Conservation (phyloP, 164 flowering plant genomes). For the Magnolia officinalis region DNA sequence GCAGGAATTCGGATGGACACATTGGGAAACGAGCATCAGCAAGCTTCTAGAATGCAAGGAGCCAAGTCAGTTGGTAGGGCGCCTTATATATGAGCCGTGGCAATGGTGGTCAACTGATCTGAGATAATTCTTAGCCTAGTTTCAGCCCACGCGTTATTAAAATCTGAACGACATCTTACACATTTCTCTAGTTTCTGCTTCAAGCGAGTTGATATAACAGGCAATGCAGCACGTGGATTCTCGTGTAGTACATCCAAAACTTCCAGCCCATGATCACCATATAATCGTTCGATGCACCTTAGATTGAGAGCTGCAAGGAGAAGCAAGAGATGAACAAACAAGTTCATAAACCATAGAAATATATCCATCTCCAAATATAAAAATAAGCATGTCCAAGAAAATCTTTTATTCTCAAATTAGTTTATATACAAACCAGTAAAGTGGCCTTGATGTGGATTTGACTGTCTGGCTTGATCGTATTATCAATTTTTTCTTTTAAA, state of each 20-base stretch:
- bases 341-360: too few species aligned
- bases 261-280: slow-evolving; percentile 97
- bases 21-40: too few species aligned
- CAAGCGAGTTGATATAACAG: slow-evolving; percentile 76
- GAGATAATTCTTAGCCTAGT: slow-evolving; percentile 80
- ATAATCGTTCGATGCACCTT: slow-evolving; percentile 89
- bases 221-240: slow-evolving; percentile 77
- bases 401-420: too few species aligned
- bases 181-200: slow-evolving; percentile 97
- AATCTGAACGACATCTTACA: slow-evolving; percentile 82
- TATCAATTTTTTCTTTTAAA: slow-evolving; percentile 58
- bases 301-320: slow-evolving; percentile 62
- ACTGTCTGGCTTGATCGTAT: slow-evolving; percentile 43
- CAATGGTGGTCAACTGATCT: slow-evolving; percentile 90
- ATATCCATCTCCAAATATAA: too few species aligned
- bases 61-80: too few species aligned
- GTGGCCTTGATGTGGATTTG: slow-evolving; percentile 58
- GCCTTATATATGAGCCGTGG: too few species aligned
- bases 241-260: slow-evolving; percentile 77
- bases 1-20: too few species aligned
- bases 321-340: slow-evolving; percentile 2
- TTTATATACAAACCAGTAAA: slow-evolving; percentile 49
- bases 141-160: slow-evolving; percentile 94
- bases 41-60: too few species aligned
- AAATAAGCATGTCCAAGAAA: too few species aligned